Evolutionary conservation across 1,284 basidiomycete species (phyloP).

Genomic region (Boletus holoroseus): DNA sequence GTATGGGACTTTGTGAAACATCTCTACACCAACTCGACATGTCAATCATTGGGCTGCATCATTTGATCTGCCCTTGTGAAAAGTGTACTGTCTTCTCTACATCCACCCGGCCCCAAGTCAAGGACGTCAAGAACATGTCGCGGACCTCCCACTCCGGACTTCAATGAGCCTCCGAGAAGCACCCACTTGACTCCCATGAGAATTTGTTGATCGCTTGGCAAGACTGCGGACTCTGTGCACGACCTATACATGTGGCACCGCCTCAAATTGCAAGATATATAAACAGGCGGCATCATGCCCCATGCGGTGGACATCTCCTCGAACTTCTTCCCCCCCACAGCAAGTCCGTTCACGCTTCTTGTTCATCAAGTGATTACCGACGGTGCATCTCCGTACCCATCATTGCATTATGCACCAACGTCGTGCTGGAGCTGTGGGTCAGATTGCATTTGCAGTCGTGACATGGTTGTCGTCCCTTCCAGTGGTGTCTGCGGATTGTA

Average conservation of each 20-base stretch:
- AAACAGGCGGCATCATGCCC: not conserved
- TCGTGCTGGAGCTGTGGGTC: not conserved
- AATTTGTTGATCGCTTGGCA: too few species aligned
- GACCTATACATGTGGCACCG: not conserved
- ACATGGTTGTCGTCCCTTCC: conserved; percentile 9
- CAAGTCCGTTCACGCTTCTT: not conserved
- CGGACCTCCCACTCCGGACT: not conserved
- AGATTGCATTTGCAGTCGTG: not conserved
- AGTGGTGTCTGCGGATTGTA: conserved; percentile 15
- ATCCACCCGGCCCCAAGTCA: not conserved
- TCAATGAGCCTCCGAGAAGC: not conserved
- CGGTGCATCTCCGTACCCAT: not conserved
- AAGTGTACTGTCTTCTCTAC: not conserved
- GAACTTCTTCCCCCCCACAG: not conserved
- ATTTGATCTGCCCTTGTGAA: not conserved
- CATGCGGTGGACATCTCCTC: not conserved
- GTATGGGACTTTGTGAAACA: not conserved
- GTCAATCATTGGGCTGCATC: too few species aligned
- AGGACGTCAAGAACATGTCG: not conserved
- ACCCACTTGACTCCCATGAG: too few species aligned
- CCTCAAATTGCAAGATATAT: too few species aligned
- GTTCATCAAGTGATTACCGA: not conserved
- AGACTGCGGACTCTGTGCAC: not conserved
- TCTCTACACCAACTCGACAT: not conserved
- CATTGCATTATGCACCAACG: conserved; percentile 4